Conservation (phyloP, 2,329 filamentous ascomycete genomes). For the Albophoma yamanashiensis region DNA sequence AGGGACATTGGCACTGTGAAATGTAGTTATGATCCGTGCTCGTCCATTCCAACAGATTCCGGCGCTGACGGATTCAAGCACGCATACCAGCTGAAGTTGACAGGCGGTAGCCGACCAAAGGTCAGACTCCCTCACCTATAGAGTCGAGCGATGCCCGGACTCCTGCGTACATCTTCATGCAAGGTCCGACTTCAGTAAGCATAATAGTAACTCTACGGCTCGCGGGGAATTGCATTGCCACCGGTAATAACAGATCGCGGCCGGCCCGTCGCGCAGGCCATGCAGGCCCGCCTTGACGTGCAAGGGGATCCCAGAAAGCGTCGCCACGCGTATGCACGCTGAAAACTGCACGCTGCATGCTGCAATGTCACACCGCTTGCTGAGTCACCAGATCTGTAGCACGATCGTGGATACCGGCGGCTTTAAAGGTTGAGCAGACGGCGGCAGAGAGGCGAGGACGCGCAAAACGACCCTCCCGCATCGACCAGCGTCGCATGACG, state of each 20-base stretch:
- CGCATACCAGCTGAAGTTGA: background rate
- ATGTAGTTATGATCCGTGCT: too few species aligned
- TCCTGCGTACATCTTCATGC: background rate
- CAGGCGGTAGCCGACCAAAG: background rate
- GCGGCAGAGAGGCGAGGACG: background rate
- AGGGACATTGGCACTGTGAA: background rate
- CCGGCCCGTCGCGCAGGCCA: background rate
- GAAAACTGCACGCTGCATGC: background rate
- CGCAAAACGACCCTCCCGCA: background rate
- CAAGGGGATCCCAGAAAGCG: background rate
- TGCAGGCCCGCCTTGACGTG: background rate
- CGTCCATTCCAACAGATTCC: background rate
- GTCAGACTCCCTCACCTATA: background rate
- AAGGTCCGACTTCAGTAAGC: background rate
- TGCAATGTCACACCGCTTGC: background rate
- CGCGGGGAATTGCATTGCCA: background rate
- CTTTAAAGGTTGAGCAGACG: background rate
- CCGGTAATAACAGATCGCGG: background rate
- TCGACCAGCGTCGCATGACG: background rate
- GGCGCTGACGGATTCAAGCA: background rate
- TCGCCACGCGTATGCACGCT: background rate
- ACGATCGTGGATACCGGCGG: background rate
- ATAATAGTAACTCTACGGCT: background rate
- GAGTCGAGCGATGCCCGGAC: background rate
- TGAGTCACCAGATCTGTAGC: background rate